Evolutionary conservation across 1,284 basidiomycete species (phyloP), one percentile per base, ranked within the genome.

Genomic region (Leucocoprinus gongylophorus): DNA sequence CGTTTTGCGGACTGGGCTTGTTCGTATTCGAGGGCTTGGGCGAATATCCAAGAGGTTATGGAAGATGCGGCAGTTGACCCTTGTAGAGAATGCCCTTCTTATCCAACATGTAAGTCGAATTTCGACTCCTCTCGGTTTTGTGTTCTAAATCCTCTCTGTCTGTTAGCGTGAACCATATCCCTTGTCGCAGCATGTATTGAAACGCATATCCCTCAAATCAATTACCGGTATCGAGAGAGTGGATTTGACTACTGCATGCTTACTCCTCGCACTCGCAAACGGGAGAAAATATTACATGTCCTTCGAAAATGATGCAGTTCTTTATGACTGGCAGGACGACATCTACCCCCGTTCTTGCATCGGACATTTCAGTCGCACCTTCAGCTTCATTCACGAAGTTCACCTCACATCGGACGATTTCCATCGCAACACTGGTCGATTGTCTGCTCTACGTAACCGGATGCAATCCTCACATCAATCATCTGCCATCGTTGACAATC

Each of bases 301-400:
- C 0, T 70, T 72, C 46, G 59, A 66, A 29, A 64, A 61, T 20
- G 71, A 72, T 50, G 59, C 61, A 15, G 67, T 69, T 44, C 61
- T 72, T 8, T 71, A 72, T 55, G 69, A 71, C 55, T 72, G 71
- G 71, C 67, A 69, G 48, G 71, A 72, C 50, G 71, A 71, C 50
- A 66, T 72, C 18, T 71, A 71, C 53, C 62, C 63, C 40, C 65
- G 67, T 2, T 68, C 64, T 45, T 68, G 69, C 9, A 62, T 69
- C 9, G 65, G 65, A 8, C 64, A 67, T 43, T 56, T 57, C 13
- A 66, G 62, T 46, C 61, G 57, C 18, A 70, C 71, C 15, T 67
- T 66, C 45, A 64, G 62, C 35, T 71, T 72, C 50, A 60, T 65
- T 15, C 71, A 72, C 57, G 67, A 68, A 45, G 63, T 65, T 9